Evolutionary conservation across 495 filamentous ascomycete genomes (phyloP).

Genomic region (Oidiodendron maius): DNA sequence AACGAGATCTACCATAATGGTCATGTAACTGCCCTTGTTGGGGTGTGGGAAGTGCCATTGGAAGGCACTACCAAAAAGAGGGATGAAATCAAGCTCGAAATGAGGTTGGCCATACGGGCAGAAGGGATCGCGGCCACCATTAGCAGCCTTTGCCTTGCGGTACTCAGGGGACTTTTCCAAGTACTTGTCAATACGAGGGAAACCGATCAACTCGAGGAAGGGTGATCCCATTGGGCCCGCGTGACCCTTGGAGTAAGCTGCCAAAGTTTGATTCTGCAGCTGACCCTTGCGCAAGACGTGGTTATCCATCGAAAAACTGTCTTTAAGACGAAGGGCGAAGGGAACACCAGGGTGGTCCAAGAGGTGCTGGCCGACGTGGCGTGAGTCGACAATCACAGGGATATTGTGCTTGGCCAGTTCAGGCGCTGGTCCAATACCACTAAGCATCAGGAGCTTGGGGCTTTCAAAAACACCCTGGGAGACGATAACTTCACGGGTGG

Average conservation of each 20-base stretch:
- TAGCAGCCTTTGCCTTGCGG: slow-evolving; percentile 38
- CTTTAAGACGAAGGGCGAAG: slow-evolving; percentile 49
- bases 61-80: slow-evolving; percentile 55
- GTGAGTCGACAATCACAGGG: slow-evolving; percentile 45
- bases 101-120: slow-evolving; percentile 54
- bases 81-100: slow-evolving; percentile 60
- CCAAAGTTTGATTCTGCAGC: slow-evolving; percentile 32
- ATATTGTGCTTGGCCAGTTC: slow-evolving; percentile 41
- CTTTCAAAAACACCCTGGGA: slow-evolving; percentile 10
- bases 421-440: slow-evolving; percentile 17
- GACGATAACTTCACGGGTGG: slow-evolving; percentile 19
- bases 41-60: slow-evolving; percentile 57
- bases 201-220: slow-evolving; percentile 47
- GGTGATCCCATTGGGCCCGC: slow-evolving; percentile 40
- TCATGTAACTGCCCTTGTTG: slow-evolving; percentile 40
- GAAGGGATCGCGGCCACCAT: slow-evolving; percentile 51
- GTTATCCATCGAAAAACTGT: slow-evolving; percentile 47
- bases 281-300: slow-evolving; percentile 43
- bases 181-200: slow-evolving; percentile 41
- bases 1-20: slow-evolving; percentile 56
- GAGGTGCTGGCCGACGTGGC: slow-evolving; percentile 56
- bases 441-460: slow-evolving; percentile 16
- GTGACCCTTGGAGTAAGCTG: slow-evolving; percentile 38
- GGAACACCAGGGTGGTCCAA: slow-evolving; percentile 46
- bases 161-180: slow-evolving; percentile 43